Conservation (phyloP, 2,329 filamentous ascomycete genomes). For the Claviceps lovelessii region DNA sequence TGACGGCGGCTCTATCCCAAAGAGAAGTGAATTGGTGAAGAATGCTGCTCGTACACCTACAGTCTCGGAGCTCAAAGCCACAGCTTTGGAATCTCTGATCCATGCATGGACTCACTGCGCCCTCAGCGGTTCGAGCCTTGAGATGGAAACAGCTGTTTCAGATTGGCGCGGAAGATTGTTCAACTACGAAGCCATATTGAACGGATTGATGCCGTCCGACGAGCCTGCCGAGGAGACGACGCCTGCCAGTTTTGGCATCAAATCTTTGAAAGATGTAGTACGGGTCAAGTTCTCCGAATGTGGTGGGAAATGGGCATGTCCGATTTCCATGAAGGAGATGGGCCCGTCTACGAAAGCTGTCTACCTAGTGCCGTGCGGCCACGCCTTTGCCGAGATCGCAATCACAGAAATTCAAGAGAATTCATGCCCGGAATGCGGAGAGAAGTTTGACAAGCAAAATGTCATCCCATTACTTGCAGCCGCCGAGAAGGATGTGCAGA, state of each 20-base stretch:
- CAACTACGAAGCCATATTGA: constrained; percentile 82
- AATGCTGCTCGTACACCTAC: constrained; percentile 74
- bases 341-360: constrained; percentile 68
- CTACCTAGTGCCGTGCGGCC: constrained; percentile 87
- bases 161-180: constrained; percentile 76
- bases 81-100: constrained; percentile 66
- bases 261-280: constrained; percentile 70
- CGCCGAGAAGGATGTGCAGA: constrained; percentile 53
- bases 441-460: constrained; percentile 56
- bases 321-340: constrained; percentile 73
- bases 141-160: constrained; percentile 59
- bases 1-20: constrained; percentile 93
- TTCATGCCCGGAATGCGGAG: constrained; percentile 58
- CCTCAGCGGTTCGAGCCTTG: constrained; percentile 63
- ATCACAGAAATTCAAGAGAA: constrained; percentile 63
- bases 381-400: constrained; percentile 79
- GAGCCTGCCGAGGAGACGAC: constrained; percentile 34
- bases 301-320: constrained; percentile 59
- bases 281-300: constrained; percentile 56
- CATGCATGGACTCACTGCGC: constrained; percentile 83
- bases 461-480: constrained; percentile 71
- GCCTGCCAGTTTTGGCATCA: constrained; percentile 47
- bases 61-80: constrained; percentile 76
- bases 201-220: constrained; percentile 42
- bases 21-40: constrained; percentile 88